phyloP scores from a whole-genome alignment of 148 eudicot genomes.

The Fagopyrum homotropicum region DNA sequence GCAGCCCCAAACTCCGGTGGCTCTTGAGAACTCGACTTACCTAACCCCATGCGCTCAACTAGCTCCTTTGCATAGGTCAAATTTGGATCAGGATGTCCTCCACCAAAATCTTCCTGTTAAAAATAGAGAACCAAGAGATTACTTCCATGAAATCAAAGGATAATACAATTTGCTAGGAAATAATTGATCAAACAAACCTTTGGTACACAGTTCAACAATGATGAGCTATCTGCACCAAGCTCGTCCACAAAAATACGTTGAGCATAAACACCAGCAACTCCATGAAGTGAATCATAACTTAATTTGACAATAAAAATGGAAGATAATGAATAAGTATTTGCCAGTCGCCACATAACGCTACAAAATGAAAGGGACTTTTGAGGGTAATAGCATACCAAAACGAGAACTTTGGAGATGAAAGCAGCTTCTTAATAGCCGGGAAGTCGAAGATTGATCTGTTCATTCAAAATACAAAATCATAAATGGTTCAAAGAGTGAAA shows the following conservation, averaged over 20 bases:
- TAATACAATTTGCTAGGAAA: not conserved
- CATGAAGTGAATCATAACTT: conserved; percentile 94
- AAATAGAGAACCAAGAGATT: not conserved
- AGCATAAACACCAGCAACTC: conserved; percentile 97
- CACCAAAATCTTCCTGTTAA: conserved; percentile 90
- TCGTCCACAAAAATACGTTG: conserved; percentile 80
- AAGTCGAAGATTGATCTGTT: conserved; percentile 87
- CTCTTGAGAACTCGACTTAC: conserved; percentile 51
- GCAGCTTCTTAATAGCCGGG: conserved; percentile 64
- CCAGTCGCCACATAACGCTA: not conserved
- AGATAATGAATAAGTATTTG: not conserved
- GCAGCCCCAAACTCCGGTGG: conserved; percentile 99
- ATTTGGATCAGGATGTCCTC: conserved; percentile 99
- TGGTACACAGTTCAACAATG: conserved; percentile 76
- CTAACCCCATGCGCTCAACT: conserved; percentile 92
- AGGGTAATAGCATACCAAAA: conserved; percentile 58
- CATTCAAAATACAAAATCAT: conserved; percentile 17
- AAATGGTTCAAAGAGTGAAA: not conserved
- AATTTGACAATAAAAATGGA: conserved; percentile 14
- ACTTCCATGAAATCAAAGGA: not conserved
- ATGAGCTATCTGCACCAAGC: conserved; percentile 78
- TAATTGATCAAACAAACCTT: conserved; percentile 41
- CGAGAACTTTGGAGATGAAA: conserved; percentile 74
- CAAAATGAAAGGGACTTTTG: conserved; percentile 3
- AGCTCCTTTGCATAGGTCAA: conserved; percentile 94